These are phyloP conservation scores for Coemansia sp. DNA, from an alignment of 192 early-diverging fungal genomes.

Conservation along the genomic window DNA sequence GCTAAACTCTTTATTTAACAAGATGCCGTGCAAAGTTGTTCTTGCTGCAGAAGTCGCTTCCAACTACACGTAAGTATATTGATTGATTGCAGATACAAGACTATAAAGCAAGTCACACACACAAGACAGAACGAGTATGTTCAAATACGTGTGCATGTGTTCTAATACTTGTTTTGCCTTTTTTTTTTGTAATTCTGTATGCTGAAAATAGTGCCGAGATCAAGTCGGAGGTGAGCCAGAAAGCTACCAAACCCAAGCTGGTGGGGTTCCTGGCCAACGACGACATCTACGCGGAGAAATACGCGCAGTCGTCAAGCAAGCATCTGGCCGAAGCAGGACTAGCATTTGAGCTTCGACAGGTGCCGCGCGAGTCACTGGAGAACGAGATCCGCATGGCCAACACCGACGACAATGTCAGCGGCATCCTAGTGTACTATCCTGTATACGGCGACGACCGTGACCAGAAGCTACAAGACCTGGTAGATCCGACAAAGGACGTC, in stretches of 20 bases:
- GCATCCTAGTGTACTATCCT: conserved; percentile 99
- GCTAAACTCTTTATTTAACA: neutral
- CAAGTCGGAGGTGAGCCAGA: conserved; percentile 62
- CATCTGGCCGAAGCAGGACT: conserved; percentile 89
- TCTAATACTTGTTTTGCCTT: too few relatives aligned
- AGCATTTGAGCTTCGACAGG: conserved; percentile 85
- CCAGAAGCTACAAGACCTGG: conserved; percentile 90
- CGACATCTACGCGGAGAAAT: conserved; percentile 88
- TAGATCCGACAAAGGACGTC: conserved; percentile 88
- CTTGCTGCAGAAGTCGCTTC: conserved; percentile 57
- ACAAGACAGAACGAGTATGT: neutral
- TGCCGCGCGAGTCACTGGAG: conserved; percentile 81
- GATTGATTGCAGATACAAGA: neutral
- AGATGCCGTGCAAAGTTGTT: conserved; percentile 58
- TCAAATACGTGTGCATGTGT: too few relatives aligned
- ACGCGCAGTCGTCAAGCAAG: conserved; percentile 95
- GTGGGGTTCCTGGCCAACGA: conserved; percentile 96
- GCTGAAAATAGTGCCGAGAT: conserved; percentile 27
- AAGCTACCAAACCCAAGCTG: conserved; percentile 66
- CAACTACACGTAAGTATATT: conserved; percentile 49
- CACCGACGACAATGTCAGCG: conserved; percentile 77
- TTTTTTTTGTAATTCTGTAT: too few relatives aligned
- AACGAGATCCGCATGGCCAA: conserved; percentile 85
- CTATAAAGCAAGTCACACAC: neutral
- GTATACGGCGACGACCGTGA: conserved; percentile 95